Percentiles rank a stretch among this genome's conserved stretches.
Conservation (phyloP, 2,329 filamentous ascomycete genomes). For the Phialocephala subalpina region DNA sequence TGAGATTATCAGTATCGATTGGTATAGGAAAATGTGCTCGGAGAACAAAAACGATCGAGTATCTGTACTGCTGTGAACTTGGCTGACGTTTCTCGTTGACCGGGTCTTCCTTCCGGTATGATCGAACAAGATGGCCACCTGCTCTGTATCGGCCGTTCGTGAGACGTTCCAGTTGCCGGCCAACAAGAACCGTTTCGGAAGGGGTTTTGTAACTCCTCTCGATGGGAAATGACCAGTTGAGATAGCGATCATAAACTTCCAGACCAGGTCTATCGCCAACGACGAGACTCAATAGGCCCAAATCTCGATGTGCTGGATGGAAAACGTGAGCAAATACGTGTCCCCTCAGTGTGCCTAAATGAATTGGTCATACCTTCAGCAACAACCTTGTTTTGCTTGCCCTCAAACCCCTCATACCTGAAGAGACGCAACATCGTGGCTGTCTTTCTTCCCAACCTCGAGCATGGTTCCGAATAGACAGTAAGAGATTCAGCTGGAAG, state of each 20-base stretch:
- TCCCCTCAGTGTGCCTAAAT: background rate
- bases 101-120: constrained; percentile 26
- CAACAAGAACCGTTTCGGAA: constrained; percentile 34
- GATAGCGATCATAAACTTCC: constrained; percentile 35
- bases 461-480: constrained; percentile 36
- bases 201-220: constrained; percentile 31
- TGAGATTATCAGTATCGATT: constrained; percentile 37
- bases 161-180: constrained; percentile 36
- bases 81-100: background rate
- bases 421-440: constrained; percentile 40
- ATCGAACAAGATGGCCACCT: constrained; percentile 37
- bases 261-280: constrained; percentile 40
- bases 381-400: constrained; percentile 30
- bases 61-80: constrained; percentile 25
- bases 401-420: constrained; percentile 36
- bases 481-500: constrained; percentile 32
- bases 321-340: constrained; percentile 12
- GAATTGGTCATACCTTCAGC: constrained; percentile 34
- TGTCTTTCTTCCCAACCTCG: constrained; percentile 28
- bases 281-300: constrained; percentile 39
- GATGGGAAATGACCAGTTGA: constrained; percentile 32
- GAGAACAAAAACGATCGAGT: constrained; percentile 41
- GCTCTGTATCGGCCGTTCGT: constrained; percentile 36
- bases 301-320: constrained; percentile 36
- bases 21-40: constrained; percentile 35